Evolutionary conservation across 345 rosid species (phyloP), one percentile per base, ranked within the genome.

Genomic region (Hibiscus mutabilis): DNA sequence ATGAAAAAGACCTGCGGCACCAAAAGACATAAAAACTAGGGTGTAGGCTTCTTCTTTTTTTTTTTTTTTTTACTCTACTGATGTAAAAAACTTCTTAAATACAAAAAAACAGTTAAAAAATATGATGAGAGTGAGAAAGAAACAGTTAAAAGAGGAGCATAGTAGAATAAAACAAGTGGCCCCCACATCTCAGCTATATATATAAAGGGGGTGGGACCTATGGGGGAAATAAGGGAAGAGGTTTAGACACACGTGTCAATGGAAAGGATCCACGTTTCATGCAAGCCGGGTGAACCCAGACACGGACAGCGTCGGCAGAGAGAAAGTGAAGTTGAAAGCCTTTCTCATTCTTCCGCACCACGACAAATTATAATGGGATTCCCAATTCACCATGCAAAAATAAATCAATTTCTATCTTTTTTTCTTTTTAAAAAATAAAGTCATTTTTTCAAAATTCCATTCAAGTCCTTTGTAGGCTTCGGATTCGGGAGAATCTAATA

Each of bases 251-350:
- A 74, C 79, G 82, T 68, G 69, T 60, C 70, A 10, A 42, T 0
- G 3, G 70, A 31, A 56, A 67, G 62, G 69, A 63, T 35, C 81
- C 57, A 46, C 78, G 84, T 73, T 74, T 75, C 71, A 62, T 24
- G 15, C 14, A 25, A 24, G 40, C 46, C n/a, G 24, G 79, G 65
- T 40, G 67, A 60, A 21, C 24, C 0, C 44, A 40, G 12, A 9
- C 2, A 40, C 13, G 59, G 83, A 77, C n/a, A n/a, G 77, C 85
- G 85, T 84, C 21, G 85, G 85, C n/a, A n/a, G n/a, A 53, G 69
- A 67, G 56, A 51, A 15, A 27, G 1, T n/a, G n/a, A n/a, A n/a
- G n/a, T n/a, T 47, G 46, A 7, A 33, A 33, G 35, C 35, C 13
- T 44, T 11, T 13, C 0, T 53, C 27, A 29, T 52, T 72, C 75